Evolutionary conservation across 768 basidiomycete genomes (phyloP), one percentile per base, ranked within the genome.

Genomic region (Collybia mongolica): DNA sequence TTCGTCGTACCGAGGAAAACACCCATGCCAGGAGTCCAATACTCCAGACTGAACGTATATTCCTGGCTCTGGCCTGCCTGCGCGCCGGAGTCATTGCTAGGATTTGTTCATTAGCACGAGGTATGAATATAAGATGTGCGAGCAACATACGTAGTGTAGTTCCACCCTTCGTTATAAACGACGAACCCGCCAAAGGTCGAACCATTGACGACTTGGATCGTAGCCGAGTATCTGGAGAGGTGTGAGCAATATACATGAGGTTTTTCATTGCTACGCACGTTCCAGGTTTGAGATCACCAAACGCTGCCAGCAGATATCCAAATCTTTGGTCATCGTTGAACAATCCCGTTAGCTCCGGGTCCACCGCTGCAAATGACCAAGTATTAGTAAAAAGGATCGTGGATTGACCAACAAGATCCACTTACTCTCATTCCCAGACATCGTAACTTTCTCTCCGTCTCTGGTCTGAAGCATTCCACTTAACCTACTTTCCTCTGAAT

Each of bases 271-370:
- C 18, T 20, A 44, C 49, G 14, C 35, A 50, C 49, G 39, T 19
- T 17, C 49, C 49, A 18, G 49, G 40, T 9, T 42, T 41, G 11
- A 50, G 40, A 19, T 50, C 49, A 6, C 29, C 41, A 32, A 50
- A 50, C 1, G 49, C 32, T 3, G 32, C 32, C 11, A 32, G 11
- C 14, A 32, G 14, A 12, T 32, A 32, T 5, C 32, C 32, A 14
- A 14, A 32, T 12, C 32, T 32, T 32, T 32, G 6, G 7, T 2
- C 32, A 32, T 32, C 32, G 11, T 32, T 9, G 32, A 32, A 32
- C 3, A 32, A 9, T 9, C 32, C 32, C 11, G 14, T 9, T 12
- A 32, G 11, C 2, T 32, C 32, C 11, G 32, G 32, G 14, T 32
- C 32, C 14, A 32, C 32, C 32, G 32, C 32, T 32, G 32, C 32